Evolutionary conservation across 768 basidiomycete species (phyloP).

Genomic region (Serendipita sp.): DNA sequence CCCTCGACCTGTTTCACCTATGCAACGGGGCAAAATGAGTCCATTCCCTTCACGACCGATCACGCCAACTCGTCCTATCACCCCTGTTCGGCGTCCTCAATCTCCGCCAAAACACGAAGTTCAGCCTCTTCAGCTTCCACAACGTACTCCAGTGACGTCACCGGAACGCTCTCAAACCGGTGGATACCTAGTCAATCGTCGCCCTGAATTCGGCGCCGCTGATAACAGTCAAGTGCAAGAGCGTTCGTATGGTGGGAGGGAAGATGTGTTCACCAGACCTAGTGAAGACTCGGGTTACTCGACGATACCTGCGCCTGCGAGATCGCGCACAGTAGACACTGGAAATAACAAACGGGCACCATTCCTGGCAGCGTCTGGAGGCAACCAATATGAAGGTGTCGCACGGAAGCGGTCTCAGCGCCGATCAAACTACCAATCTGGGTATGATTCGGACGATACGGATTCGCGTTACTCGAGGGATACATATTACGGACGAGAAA

Average conservation of each 20-base stretch:
- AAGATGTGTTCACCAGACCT: no score
- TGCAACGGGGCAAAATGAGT: background rate
- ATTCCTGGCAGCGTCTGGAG: no score
- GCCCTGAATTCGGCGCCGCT: background rate
- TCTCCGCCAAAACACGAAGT: background rate
- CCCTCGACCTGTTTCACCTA: background rate
- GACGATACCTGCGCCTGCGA: no score
- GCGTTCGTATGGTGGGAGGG: no score
- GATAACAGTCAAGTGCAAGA: background rate
- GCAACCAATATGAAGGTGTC: background rate
- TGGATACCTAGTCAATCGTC: background rate
- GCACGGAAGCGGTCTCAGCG: background rate
- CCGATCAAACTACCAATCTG: background rate
- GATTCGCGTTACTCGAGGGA: background rate
- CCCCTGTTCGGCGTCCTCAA: background rate
- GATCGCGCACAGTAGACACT: no score
- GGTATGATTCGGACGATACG: slow-evolving; percentile 4
- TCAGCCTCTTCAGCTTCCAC: background rate
- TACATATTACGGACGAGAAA: background rate
- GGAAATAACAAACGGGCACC: no score
- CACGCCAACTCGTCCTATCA: background rate
- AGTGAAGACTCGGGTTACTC: no score
- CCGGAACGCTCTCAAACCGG: background rate
- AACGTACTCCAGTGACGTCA: background rate
- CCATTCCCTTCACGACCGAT: background rate